Evolutionary conservation across 2,329 filamentous ascomycete species (phyloP), one percentile per base, ranked within the genome.

Genomic region (Cladosporium halotolerans): DNA sequence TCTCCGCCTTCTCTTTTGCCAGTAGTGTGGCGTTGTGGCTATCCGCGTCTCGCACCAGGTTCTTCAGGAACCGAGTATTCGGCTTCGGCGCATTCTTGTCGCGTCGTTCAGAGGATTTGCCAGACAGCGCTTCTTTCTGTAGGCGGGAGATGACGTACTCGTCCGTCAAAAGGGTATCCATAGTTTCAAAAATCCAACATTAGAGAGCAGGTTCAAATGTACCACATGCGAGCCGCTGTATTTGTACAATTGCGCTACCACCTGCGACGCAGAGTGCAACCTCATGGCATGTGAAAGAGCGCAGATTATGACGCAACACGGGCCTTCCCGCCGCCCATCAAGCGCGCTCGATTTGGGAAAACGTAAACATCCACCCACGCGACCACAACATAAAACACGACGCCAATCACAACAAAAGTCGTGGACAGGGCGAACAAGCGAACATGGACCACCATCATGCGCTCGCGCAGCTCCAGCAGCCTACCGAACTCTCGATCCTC

Each of bases 21-120:
- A 89, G 81, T 31, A 97, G 76, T 1, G 89, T 87, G 19, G 87
- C 83, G 78, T 99, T 99, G 72, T 99, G 92, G 51, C 72, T 86
- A 62, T 95, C 87, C 8, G 89, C 95, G 60, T 93, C 87, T 58
- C 85, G 86, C 57, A 99, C 89, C 53, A 97, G 88, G 63, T 93
- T 86, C 54, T 84, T 84, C 40, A 99, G 74, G 67, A 97, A 97
- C 33, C 87, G 81, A 0, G 88, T 96, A 64, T 99, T 97, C 3
- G 92, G 91, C 67, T 92, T 96, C 1, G 88, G 89, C 58, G 79
- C 81, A 59, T 66, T 60, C 13, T 57, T 54, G 48, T 56, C 58
- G 32, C 60, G 59, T 18, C 56, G 55, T 55, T 79, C 83, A 10
- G 91, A 91, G 23, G 23, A 4, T 28, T 28, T 28, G 7, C 23